Evolutionary conservation across 2,329 filamentous ascomycete species (phyloP), one percentile per base, ranked within the genome.

Genomic region (Pestalotiopsis sp.): DNA sequence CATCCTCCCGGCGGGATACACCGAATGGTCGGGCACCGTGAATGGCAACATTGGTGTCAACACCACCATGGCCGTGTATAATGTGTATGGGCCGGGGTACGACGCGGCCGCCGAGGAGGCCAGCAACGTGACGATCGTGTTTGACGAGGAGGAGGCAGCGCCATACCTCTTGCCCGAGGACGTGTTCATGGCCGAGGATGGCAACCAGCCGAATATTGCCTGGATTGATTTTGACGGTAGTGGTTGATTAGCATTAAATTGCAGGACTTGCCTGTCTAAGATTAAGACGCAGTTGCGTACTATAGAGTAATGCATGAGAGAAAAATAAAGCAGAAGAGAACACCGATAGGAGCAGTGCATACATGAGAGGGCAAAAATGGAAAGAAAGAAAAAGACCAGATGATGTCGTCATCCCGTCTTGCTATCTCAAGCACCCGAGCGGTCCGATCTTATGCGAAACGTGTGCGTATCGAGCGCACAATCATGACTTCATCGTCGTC

Each of bases 1-100:
- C 61, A 85, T 91, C 38, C 71, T 79, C 41, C 80, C 85, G 0
- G 81, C 79, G 1, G 89, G 89, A 1, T 91, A 90, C 73, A 87
- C 86, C 45, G 73, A 81, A 11, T 90, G 88, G 88, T 74, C 79
- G 13, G 70, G 70, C 0, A 70, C 71, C 74, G 20, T 81, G 78
- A 9, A 83, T 80, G 69, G 82, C 78, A 63, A 82, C 76, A 71
- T 78, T 81, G 83, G 81, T 63, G 74, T 81, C 27, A 66, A 63
- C 41, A 90, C 88, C 0, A 80, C 87, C 3, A 87, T 88, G 87
- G 88, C 87, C 0, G 87, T 89, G 72, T 89, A 86, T 75, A 75
- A 81, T 38, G 78, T 81, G 25, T 84, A 77, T 62, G 88, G 88
- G 0, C 86, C 87, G 0, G 87, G 88, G 0, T 89, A 84, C 75